phyloP scores from a whole-genome alignment of 176 grass and related monocot species.

The Rhynchospora pubera region DNA sequence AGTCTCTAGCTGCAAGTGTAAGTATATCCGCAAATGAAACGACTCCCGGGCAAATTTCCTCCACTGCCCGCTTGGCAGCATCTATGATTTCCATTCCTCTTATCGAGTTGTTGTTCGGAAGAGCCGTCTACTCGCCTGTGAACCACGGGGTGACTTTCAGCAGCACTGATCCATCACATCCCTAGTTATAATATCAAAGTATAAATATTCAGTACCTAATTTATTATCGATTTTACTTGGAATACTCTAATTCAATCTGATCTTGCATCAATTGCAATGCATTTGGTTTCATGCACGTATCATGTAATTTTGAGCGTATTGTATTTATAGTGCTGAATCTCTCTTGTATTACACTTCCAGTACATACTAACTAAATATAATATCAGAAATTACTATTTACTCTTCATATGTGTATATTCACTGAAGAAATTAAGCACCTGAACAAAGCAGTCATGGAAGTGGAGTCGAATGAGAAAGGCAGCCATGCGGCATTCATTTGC shows the following conservation, averaged over 20 bases:
- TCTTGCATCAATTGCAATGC: not conserved
- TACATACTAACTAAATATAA: no score
- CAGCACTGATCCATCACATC: constrained; percentile 9
- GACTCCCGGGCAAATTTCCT: not conserved
- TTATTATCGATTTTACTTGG: not conserved
- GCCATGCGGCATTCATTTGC: not conserved
- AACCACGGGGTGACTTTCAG: not conserved
- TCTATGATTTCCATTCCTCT: not conserved
- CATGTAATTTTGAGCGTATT: no score
- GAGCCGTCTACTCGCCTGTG: not conserved
- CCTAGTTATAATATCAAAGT: not conserved
- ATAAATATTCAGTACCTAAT: not conserved
- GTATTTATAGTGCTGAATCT: no score
- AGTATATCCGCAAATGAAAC: constrained; percentile 11
- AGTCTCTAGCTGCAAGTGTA: constrained; percentile 14
- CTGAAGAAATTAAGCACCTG: not conserved
- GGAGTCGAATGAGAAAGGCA: not conserved
- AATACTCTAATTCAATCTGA: no score
- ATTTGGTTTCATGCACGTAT: no score
- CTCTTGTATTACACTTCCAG: no score
- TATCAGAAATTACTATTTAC: no score
- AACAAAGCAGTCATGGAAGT: constrained; percentile 15
- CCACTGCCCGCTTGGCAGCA: constrained; percentile 3
- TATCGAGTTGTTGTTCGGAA: not conserved
- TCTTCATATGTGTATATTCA: no score